Conservation (phyloP, 805 yeast species). For the Myxozyma vanderwaltii region DNA sequence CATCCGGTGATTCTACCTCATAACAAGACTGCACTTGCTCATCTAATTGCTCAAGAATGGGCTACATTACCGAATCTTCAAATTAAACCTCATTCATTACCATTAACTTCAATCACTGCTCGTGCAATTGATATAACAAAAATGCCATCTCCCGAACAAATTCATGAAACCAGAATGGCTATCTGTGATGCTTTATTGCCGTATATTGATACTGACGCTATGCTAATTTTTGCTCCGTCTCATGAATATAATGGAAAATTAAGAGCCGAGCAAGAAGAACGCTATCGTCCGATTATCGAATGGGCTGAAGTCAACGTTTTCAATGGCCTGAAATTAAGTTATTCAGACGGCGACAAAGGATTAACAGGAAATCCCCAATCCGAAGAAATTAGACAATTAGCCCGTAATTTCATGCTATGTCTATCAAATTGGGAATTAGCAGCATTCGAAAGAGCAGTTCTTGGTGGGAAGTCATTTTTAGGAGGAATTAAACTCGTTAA, state of each 20-base stretch:
- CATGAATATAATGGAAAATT: conserved; percentile 82
- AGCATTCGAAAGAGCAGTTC: conserved; percentile 86
- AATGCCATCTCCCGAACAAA: conserved; percentile 43
- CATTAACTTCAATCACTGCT: conserved; percentile 83
- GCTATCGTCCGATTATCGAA: conserved; percentile 71
- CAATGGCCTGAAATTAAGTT: conserved; percentile 51
- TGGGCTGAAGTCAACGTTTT: conserved; percentile 65
- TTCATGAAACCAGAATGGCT: conserved; percentile 52
- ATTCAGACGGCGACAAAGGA: conserved; percentile 80
- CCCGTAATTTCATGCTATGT: conserved; percentile 60
- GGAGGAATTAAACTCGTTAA: conserved; percentile 70
- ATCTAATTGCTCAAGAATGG: conserved; percentile 87
- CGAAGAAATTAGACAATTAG: conserved; percentile 60
- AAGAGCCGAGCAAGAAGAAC: conserved; percentile 75
- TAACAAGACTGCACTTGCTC: conserved; percentile 62
- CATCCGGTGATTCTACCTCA: conserved; percentile 65
- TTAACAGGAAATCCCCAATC: conserved; percentile 78
- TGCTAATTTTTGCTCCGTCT: conserved; percentile 79
- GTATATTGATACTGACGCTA: conserved; percentile 91
- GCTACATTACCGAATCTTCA: conserved; percentile 59
- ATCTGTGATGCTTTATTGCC: conserved; percentile 66
- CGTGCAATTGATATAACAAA: conserved; percentile 76
- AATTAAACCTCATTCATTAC: conserved; percentile 76
- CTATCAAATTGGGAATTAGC: conserved; percentile 78
- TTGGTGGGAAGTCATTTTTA: conserved; percentile 81